A percentile compares a stretch with the other conserved stretches of the same genome.
phyloP scores from a whole-genome alignment of 495 filamentous ascomycete genomes.

The Pyronema omphalodes region DNA sequence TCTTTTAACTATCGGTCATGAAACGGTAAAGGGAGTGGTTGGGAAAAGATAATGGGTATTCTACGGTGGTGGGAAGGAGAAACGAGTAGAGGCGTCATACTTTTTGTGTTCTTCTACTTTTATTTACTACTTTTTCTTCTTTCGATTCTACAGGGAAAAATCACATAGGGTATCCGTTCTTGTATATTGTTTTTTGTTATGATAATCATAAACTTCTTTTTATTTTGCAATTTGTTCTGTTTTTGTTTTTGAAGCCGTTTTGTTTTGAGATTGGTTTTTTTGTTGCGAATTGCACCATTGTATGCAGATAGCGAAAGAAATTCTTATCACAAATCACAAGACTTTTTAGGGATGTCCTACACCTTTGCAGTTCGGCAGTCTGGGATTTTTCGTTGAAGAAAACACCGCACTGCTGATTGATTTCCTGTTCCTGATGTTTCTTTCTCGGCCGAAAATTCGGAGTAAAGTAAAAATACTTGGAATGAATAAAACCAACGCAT shows the following conservation, averaged over 20 bases:
- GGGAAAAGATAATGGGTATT: not conserved
- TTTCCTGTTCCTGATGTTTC: too few relatives aligned
- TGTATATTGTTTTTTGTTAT: not conserved
- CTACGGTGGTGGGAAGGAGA: not conserved
- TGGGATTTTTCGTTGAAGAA: too few relatives aligned
- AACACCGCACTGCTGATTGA: too few relatives aligned
- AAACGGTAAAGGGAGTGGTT: not conserved
- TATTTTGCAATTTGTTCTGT: not conserved
- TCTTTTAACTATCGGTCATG: conserved; percentile 3
- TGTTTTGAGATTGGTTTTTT: too few relatives aligned
- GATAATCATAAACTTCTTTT: not conserved
- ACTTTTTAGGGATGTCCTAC: not conserved
- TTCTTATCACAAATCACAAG: not conserved
- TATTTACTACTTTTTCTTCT: not conserved
- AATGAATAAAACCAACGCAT: too few relatives aligned
- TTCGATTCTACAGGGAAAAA: conserved; percentile 1
- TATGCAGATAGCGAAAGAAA: not conserved
- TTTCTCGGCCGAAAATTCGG: too few relatives aligned
- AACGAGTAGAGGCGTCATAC: not conserved
- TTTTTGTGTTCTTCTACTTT: not conserved
- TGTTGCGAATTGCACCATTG: too few relatives aligned
- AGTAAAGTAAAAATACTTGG: too few relatives aligned
- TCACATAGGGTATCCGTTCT: not conserved
- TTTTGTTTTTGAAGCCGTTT: not conserved
- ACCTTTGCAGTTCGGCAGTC: too few relatives aligned